These are phyloP conservation scores for Panicum miliaceum DNA, from an alignment of 176 grass and related monocot genomes.

Conservation along the genomic window DNA sequence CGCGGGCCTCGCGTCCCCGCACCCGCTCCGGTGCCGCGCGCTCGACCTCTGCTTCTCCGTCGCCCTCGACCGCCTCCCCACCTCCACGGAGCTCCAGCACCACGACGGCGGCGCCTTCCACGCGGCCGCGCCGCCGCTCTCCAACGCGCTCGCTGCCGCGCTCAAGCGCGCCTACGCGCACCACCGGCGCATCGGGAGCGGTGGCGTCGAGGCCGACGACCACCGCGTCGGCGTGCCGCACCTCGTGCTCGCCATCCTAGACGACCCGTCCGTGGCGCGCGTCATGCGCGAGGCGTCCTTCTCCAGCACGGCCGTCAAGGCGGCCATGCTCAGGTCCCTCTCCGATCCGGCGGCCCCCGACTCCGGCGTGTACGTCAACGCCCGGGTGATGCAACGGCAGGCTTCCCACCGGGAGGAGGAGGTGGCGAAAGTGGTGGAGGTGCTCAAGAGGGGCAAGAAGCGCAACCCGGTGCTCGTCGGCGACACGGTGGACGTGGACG, in stretches of 20 bases:
- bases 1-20: conserved; percentile 44
- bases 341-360: conserved; percentile 39
- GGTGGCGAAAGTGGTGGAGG: conserved; percentile 61
- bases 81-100: conserved; percentile 42
- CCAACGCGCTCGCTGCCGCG: conserved; percentile 81
- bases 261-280: conserved; percentile 90
- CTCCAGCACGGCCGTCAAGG: conserved; percentile 69
- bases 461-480: conserved; percentile 83
- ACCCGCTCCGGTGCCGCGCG: conserved; percentile 75
- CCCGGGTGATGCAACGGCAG: conserved; percentile 49
- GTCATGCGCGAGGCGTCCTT: conserved; percentile 96
- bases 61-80: conserved; percentile 78
- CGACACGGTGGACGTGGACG: conserved; percentile 59
- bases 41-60: conserved; percentile 92
- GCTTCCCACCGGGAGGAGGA: conserved; percentile 54
- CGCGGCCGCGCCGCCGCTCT: conserved; percentile 40
- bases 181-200: conserved; percentile 66
- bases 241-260: conserved; percentile 77
- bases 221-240: conserved; percentile 77
- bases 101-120: not conserved
- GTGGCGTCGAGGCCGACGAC: conserved; percentile 48
- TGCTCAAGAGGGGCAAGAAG: conserved; percentile 59
- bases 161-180: conserved; percentile 92
- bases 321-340: conserved; percentile 49
- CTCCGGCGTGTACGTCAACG: conserved; percentile 42